Conservation (phyloP, 805 yeast species). For the Isabelozyma gotoi region DNA sequence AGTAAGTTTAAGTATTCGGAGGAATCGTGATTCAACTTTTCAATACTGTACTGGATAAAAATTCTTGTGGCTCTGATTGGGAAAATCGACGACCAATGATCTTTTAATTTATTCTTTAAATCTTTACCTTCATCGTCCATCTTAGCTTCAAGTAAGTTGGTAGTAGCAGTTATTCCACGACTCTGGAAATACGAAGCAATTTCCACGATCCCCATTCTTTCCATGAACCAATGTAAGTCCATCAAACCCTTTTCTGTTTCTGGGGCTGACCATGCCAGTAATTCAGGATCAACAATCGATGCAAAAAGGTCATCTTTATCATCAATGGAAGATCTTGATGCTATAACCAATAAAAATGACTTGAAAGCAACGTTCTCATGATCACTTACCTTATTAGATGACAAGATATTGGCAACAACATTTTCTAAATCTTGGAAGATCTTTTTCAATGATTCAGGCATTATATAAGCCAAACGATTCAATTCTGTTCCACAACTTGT, state of each 20-base stretch:
- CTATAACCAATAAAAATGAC: conserved; percentile 86
- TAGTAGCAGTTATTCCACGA: conserved; percentile 74
- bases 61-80: conserved; percentile 96
- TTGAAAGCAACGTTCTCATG: conserved; percentile 94
- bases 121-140: conserved; percentile 89
- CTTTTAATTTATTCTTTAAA: conserved; percentile 75
- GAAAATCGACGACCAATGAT: conserved; percentile 90
- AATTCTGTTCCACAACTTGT: conserved; percentile 93
- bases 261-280: conserved; percentile 90
- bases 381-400: conserved; percentile 69
- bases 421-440: conserved; percentile 80
- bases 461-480: conserved; percentile 88
- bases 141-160: conserved; percentile 70
- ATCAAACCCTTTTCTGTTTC: conserved; percentile 84
- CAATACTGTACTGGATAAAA: conserved; percentile 93
- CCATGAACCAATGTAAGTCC: conserved; percentile 98
- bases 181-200: conserved; percentile 88
- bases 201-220: conserved; percentile 88
- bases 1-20: conserved; percentile 70
- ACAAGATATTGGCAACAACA: conserved; percentile 71
- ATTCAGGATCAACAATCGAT: conserved; percentile 88
- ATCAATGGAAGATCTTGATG: conserved; percentile 76
- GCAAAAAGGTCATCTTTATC: conserved; percentile 78
- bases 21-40: conserved; percentile 77
- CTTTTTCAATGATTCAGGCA: conserved; percentile 85